Evolutionary conservation across 306 rosid genomes (phyloP).

Genomic region (Dalbergia oliveri): DNA sequence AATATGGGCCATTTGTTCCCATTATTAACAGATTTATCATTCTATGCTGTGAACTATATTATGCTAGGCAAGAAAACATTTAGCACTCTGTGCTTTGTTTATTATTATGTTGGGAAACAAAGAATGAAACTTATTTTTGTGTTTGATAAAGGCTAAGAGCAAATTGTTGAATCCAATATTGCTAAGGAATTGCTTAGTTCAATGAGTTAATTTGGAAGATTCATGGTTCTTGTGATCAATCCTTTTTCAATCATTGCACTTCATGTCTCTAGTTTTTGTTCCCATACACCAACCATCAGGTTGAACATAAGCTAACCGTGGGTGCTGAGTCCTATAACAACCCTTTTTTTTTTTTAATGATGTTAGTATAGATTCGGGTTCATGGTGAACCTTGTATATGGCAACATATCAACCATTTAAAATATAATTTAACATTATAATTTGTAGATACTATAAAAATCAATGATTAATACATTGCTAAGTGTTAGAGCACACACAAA

Average conservation of each 20-base stretch:
- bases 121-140: slow-evolving; percentile 11
- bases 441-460: too few species aligned
- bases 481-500: too few species aligned
- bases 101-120: slow-evolving; percentile 5
- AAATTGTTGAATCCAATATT: slow-evolving; percentile 24
- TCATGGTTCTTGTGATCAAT: slow-evolving; percentile 24
- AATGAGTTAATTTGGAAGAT: slow-evolving; percentile 34
- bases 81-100: background rate
- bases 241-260: slow-evolving; percentile 2
- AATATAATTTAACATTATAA: too few species aligned
- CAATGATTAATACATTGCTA: too few species aligned
- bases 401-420: too few species aligned
- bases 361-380: too few species aligned
- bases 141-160: slow-evolving; percentile 28
- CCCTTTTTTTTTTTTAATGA: background rate
- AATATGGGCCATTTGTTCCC: background rate
- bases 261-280: slow-evolving; percentile 37
- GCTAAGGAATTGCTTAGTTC: background rate
- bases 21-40: background rate
- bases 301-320: background rate
- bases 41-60: slow-evolving; percentile 2
- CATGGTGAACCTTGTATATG: too few species aligned
- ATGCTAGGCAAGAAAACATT: slow-evolving; percentile 22
- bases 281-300: background rate
- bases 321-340: slow-evolving; percentile 10